Evolutionary conservation across 129 eudicot genomes (phyloP).

Genomic region (Flaveria trinervia): DNA sequence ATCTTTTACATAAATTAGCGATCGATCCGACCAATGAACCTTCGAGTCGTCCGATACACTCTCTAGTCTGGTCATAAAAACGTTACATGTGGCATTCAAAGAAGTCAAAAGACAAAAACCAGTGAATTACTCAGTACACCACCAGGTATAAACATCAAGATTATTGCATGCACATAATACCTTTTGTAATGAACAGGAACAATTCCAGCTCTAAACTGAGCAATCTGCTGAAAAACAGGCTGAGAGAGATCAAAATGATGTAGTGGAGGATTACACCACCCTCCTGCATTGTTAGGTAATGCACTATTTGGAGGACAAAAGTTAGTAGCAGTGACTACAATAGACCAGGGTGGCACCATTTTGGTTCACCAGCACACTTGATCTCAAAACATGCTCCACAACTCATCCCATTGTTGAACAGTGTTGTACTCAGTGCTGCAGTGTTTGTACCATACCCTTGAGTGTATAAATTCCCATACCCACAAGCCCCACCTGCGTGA

Average conservation of each 20-base stretch:
- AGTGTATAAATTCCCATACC: constrained; percentile 74
- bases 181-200: constrained; percentile 75
- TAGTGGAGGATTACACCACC: constrained; percentile 85
- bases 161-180: constrained; percentile 37
- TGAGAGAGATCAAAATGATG: constrained; percentile 83
- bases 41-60: no score
- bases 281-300: constrained; percentile 64
- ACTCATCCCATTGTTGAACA: constrained; percentile 71
- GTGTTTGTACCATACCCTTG: constrained; percentile 87
- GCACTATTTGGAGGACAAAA: constrained; percentile 79
- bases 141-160: not conserved
- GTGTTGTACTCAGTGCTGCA: constrained; percentile 79
- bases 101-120: no score
- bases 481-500: constrained; percentile 84
- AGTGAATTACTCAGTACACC: not conserved
- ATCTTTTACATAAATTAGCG: no score
- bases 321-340: constrained; percentile 73
- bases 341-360: constrained; percentile 59
- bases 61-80: no score
- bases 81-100: no score
- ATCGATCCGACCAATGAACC: no score
- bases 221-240: constrained; percentile 72
- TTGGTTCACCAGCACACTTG: constrained; percentile 53
- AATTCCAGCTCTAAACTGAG: constrained; percentile 71
- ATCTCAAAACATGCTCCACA: constrained; percentile 85